phyloP scores from a whole-genome alignment of 176 grass and related monocot species.

The Pharus latifolius region DNA sequence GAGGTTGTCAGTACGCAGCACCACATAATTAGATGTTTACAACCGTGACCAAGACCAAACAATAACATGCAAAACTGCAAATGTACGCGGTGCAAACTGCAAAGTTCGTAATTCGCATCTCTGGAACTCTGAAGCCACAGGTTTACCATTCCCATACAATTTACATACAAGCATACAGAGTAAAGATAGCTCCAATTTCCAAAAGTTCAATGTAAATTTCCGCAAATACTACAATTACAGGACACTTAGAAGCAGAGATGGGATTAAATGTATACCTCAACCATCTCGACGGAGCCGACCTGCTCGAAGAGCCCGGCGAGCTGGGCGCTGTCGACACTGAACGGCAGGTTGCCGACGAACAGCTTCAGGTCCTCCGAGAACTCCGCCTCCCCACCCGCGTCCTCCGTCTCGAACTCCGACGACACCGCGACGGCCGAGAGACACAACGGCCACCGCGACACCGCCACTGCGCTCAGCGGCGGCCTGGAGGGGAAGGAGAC shows the following conservation, averaged over 20 bases:
- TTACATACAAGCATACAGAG: too few species aligned
- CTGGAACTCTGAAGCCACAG: too few species aligned
- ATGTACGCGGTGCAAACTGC: too few species aligned
- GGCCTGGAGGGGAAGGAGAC: neutral
- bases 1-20: too few species aligned
- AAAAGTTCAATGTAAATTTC: too few species aligned
- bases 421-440: constrained; percentile 42
- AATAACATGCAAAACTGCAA: too few species aligned
- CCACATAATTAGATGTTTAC: too few species aligned
- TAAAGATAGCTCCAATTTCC: too few species aligned
- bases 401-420: constrained; percentile 49
- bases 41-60: too few species aligned
- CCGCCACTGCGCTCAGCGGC: constrained; percentile 11
- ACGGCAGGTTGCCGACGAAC: constrained; percentile 92
- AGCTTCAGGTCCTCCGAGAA: constrained; percentile 58
- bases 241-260: neutral
- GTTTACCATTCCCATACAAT: too few species aligned
- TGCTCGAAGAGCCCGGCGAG: constrained; percentile 81
- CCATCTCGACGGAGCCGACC: constrained; percentile 87
- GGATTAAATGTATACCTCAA: constrained; percentile 47
- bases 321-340: constrained; percentile 83
- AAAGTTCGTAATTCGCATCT: too few species aligned
- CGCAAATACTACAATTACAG: neutral
- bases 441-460: constrained; percentile 21
- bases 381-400: constrained; percentile 23